A percentile compares a stretch with the other conserved stretches of the same genome.
Conservation (phyloP, 2,329 filamentous ascomycete species). For the Cephalotrichum gorgonifer region DNA sequence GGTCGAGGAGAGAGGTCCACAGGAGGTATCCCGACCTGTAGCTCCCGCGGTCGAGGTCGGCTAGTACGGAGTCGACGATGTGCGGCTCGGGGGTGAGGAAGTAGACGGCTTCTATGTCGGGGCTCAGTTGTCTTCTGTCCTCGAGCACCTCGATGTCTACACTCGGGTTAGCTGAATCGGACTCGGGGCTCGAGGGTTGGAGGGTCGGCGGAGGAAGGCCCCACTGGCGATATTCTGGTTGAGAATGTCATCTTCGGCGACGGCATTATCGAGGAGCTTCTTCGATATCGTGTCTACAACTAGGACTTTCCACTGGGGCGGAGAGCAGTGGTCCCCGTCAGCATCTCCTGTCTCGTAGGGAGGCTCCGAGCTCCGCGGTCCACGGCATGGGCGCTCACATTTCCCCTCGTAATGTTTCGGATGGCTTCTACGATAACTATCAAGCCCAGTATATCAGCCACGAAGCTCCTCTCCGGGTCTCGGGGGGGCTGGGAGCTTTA, state of each 20-base stretch:
- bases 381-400: slow-evolving; percentile 47
- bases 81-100: slow-evolving; percentile 76
- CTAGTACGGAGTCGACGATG: slow-evolving; percentile 87
- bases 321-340: slow-evolving; percentile 2
- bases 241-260: slow-evolving; percentile 93
- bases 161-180: neutral
- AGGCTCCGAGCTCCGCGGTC: neutral
- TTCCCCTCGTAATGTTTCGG: slow-evolving; percentile 66
- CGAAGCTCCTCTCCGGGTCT: neutral
- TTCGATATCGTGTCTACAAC: slow-evolving; percentile 77
- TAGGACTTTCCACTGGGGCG: slow-evolving; percentile 82
- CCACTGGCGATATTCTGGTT: slow-evolving; percentile 92
- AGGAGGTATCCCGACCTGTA: slow-evolving; percentile 74
- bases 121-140: slow-evolving; percentile 69
- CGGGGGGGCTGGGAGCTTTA: slow-evolving; percentile 9
- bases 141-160: slow-evolving; percentile 95
- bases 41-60: slow-evolving; percentile 76
- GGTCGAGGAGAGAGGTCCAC: slow-evolving; percentile 71
- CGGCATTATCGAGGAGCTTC: slow-evolving; percentile 80
- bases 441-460: slow-evolving; percentile 19
- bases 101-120: slow-evolving; percentile 91
- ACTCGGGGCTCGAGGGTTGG: neutral
- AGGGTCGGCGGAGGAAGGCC: slow-evolving; percentile 17
- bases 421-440: slow-evolving; percentile 62
- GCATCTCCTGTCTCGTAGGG: neutral